phyloP scores from a whole-genome alignment of 192 early-diverging fungal genomes.

The Backusella circina region DNA sequence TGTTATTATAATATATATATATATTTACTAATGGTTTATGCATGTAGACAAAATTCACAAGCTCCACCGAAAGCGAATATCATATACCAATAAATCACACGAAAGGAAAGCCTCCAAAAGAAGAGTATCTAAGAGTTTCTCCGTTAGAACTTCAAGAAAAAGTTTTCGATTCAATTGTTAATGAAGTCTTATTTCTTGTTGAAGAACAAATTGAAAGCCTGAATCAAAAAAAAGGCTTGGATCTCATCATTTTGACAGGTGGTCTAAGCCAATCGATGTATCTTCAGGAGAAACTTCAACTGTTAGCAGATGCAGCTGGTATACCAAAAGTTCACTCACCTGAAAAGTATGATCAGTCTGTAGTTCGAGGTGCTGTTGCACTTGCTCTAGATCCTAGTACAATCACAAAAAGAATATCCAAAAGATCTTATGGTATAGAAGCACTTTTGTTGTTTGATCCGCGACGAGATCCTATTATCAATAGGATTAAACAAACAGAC shows the following conservation, averaged over 20 bases:
- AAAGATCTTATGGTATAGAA: constrained; percentile 3
- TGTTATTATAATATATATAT: constrained; percentile 29
- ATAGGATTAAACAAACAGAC: not conserved
- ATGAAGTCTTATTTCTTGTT: constrained; percentile 41
- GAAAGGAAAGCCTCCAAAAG: constrained; percentile 37
- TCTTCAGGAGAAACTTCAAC: constrained; percentile 38
- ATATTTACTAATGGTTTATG: constrained; percentile 33
- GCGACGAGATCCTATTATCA: not conserved
- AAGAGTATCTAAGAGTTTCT: constrained; percentile 26
- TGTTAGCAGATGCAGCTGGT: constrained; percentile 28
- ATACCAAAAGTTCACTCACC: constrained; percentile 30
- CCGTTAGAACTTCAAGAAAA: constrained; percentile 41
- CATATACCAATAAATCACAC: constrained; percentile 28
- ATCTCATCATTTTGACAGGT: constrained; percentile 47
- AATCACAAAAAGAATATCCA: constrained; percentile 4
- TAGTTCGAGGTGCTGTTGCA: constrained; percentile 48
- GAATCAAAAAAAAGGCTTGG: constrained; percentile 16
- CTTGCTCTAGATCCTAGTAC: constrained; percentile 33
- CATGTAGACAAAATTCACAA: constrained; percentile 37
- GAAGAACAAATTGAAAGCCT: constrained; percentile 38
- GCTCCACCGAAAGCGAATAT: constrained; percentile 30
- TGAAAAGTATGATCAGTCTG: constrained; percentile 38
- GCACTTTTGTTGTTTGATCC: not conserved
- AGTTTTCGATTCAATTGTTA: constrained; percentile 46
- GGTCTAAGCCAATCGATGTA: constrained; percentile 53